Evolutionary conservation across 2,329 filamentous ascomycete species (phyloP), one percentile per base, ranked within the genome.

Genomic region (Thelonectria olida): DNA sequence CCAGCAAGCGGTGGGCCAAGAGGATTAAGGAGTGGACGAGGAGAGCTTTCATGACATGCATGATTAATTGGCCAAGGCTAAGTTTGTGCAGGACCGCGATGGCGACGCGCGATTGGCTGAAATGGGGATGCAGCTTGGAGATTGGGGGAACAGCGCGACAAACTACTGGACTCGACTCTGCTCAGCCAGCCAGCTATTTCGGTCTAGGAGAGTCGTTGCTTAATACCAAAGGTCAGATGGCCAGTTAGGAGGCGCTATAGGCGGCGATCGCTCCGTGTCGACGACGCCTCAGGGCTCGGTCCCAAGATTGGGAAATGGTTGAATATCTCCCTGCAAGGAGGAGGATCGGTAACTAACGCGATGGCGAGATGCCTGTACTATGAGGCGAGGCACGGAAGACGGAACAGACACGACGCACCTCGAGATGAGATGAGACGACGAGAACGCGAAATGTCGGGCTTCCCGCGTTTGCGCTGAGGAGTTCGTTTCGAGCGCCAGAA

Each of bases 11-110:
- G 52, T 47, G 45, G 51, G 41, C 52, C 25, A 15, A 31, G 45
- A 15, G 54, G 38, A 38, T 5, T 7, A 42, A 20, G 31, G 25
- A 39, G 28, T 51, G 42, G 57, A 58, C 45, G 54, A 53, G 54
- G 45, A 54, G 42, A 51, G 56, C 59, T 42, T 55, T 63, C 62
- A 64, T 70, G 67, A 70, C 69, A 72, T 70, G 68, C 69, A 68
- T 70, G 62, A 58, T 70, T 68, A 68, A 65, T 66, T 71, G 67
- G 64, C 51, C 56, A 63, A 61, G 64, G 23, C 60, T 58, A 55
- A 42, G 52, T 42, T 52, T 59, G 61, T 65, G 53, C 51, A 62
- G 56, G 48, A 58, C 15, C 56, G 60, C 54, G 52, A 63, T 20
- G 12, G 20, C 22, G 61, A 19, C 28, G 55, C 45, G 8, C 63